Conservation (phyloP, 371 early-diverging fungal species). For the Choanephora cucurbitarum region DNA sequence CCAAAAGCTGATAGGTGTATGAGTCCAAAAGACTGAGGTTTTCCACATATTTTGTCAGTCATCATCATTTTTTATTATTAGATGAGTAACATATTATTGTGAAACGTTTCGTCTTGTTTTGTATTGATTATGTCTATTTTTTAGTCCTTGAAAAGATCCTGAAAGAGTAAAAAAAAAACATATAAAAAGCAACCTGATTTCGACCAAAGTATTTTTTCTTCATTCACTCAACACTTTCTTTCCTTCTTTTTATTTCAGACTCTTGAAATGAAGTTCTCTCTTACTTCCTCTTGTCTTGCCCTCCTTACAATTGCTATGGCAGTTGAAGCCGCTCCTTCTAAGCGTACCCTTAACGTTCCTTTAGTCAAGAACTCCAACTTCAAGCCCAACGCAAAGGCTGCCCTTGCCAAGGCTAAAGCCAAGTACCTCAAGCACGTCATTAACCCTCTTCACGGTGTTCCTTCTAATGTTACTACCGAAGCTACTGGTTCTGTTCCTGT, state of each 20-base stretch:
- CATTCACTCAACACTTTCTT: neutral
- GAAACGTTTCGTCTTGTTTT: no score
- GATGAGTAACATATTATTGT: no score
- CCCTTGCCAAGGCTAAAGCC: constrained; percentile 6
- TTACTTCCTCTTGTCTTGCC: constrained; percentile 1
- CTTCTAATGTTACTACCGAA: neutral
- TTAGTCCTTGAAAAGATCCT: no score
- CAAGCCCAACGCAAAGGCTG: constrained; percentile 12
- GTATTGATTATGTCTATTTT: no score
- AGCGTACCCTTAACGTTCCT: constrained; percentile 5
- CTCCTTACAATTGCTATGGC: constrained; percentile 7
- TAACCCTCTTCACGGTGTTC: neutral
- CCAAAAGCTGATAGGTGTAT: no score
- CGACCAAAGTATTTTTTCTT: neutral
- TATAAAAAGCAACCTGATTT: no score
- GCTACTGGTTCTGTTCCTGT: no score
- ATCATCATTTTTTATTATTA: no score
- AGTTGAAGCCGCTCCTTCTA: constrained; percentile 1
- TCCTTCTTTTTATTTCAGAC: neutral
- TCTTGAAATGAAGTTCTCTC: constrained; percentile 1
- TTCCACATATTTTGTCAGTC: no score
- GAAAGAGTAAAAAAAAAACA: no score
- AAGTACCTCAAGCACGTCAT: constrained; percentile 12
- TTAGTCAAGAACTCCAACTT: constrained; percentile 14
- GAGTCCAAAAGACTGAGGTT: no score